Percentiles rank a stretch among this genome's conserved stretches.
Conservation (phyloP, 75 land plant genomes). For the Ceratopteris richardii region DNA sequence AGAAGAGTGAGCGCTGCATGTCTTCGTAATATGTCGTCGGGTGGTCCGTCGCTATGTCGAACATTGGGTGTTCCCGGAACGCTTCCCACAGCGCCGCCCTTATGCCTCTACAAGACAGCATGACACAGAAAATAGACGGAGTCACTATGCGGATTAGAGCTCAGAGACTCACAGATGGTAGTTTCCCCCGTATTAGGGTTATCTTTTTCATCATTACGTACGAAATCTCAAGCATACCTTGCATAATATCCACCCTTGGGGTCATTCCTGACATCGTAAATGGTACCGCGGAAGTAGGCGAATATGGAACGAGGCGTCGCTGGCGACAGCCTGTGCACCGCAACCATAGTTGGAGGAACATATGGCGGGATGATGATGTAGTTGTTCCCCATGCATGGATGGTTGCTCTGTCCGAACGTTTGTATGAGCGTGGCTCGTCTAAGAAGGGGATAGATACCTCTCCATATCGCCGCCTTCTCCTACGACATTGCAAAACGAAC, state of each 20-base stretch:
- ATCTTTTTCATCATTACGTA: not conserved
- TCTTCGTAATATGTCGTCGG: conserved; percentile 11
- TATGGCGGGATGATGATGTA: conserved; percentile 12
- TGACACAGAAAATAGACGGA: not conserved
- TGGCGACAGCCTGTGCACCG: conserved; percentile 2
- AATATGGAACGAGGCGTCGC: conserved; percentile 13
- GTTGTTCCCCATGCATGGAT: conserved; percentile 2
- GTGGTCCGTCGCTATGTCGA: conserved; percentile 9
- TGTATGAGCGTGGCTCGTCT: conserved; percentile 9
- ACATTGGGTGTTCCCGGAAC: conserved; percentile 9
- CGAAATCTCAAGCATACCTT: not conserved
- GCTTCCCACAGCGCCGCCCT: conserved; percentile 6
- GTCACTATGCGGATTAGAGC: not conserved
- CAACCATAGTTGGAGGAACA: not conserved
- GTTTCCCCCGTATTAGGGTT: not conserved
- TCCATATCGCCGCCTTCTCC: conserved; percentile 5
- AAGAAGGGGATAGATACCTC: conserved; percentile 9
- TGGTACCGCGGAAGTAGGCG: conserved; percentile 9
- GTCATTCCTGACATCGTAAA: conserved; percentile 11
- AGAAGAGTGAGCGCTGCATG: conserved; percentile 50
- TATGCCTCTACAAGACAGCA: not conserved
- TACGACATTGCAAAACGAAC: too few species aligned
- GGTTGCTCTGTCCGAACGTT: conserved; percentile 13
- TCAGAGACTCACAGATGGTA: not conserved
- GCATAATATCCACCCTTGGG: conserved; percentile 16